Base-by-base conservation (phyloP, 2,329 filamentous ascomycete genomes). In the Magnaporthales sp. region DNA sequence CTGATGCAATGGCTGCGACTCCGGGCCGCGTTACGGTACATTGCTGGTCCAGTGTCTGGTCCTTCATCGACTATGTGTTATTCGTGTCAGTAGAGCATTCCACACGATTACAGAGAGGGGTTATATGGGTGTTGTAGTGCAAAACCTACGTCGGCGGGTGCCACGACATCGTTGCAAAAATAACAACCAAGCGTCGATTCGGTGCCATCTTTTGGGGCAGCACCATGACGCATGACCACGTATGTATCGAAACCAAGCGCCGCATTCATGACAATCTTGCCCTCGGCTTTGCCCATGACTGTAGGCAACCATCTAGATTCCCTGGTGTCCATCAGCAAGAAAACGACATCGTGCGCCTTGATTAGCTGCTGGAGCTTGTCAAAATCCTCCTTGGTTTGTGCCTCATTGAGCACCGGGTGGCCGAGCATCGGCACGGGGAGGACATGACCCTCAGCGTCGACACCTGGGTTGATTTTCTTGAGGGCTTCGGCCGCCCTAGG, bases 151-250 rank as follows among this genome's bases (percentile, higher is more conserved):
- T 98, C 92, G 69, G 90, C 90, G 26, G 95, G 95, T 7, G 94
- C 92, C 64, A 98, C 94, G 29, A 99, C 94, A 75, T 99, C 95
- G 73, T 96, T 98, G 79, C 95, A 99, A 78, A 98, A 99, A 76
- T 99, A 99, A 78, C 95, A 99, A 10, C 95, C 95, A 29, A 98
- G 82, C 29, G 91, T 87, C 65, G 87, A 81, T 66, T 86, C 81
- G n/a, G 79, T 83, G 11, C 85, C 81, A 64, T 82, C 80, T 58
- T 78, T 76, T 3, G 82, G 81, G 71, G 87, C 85, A 6, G 92
- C 83, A 1, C 95, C 95, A 76, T 99, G 95, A 67, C 95, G 87
- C 95, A 99, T 98, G 46, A 97, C 93, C 2, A 99, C 93, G 73
- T 92, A 99, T 0, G 93, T 95, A 77, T 99, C 95, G 74, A 99